Evolutionary conservation across 2,329 filamentous ascomycete species (phyloP).

Genomic region (Hypoxylon sp.): DNA sequence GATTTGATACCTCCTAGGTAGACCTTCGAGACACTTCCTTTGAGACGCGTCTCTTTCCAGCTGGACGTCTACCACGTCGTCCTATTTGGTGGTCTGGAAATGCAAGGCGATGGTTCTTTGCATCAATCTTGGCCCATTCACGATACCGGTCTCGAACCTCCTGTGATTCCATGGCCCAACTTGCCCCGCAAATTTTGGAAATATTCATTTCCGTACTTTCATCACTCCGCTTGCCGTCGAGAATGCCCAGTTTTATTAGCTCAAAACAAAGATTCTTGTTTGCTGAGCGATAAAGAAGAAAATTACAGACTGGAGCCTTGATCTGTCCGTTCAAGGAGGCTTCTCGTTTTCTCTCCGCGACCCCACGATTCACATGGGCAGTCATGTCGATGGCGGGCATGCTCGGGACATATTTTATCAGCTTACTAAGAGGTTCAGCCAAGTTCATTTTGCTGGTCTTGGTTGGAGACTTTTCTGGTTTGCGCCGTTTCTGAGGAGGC

Average conservation of each 20-base stretch:
- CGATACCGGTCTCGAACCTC: not conserved
- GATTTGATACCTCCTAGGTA: too few relatives aligned
- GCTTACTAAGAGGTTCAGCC: not conserved
- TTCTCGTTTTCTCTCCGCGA: not conserved
- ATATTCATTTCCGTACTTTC: not conserved
- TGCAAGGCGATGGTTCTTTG: not conserved
- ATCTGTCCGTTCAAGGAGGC: not conserved
- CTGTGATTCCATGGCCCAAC: not conserved
- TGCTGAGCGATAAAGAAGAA: not conserved
- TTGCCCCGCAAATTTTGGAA: not conserved
- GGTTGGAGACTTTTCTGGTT: not conserved
- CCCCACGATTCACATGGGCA: not conserved
- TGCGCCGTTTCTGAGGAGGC: not conserved
- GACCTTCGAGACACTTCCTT: too few relatives aligned
- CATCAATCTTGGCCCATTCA: not conserved
- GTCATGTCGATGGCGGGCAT: not conserved
- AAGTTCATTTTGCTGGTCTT: not conserved
- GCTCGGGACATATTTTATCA: not conserved
- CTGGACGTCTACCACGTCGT: too few relatives aligned
- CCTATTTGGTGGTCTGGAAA: not conserved
- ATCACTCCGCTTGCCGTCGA: not conserved
- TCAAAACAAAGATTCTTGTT: not conserved
- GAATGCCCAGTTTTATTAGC: not conserved
- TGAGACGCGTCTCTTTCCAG: too few relatives aligned
- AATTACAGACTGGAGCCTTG: not conserved